phyloP scores from a whole-genome alignment of 2,329 filamentous ascomycete genomes.

The Aspergillus pseudoviridinutans region DNA sequence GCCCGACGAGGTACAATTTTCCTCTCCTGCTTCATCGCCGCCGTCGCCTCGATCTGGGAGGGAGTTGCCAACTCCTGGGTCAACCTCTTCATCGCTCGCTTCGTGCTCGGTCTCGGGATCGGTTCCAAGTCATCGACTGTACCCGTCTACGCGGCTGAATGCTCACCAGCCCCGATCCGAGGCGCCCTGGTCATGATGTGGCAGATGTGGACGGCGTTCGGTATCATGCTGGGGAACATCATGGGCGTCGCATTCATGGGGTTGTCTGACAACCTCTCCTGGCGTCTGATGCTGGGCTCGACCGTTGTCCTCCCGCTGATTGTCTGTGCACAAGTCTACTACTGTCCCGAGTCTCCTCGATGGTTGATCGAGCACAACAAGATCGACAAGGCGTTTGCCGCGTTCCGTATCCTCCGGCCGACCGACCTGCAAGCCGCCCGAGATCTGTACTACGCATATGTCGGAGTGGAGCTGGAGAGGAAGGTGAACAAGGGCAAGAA shows the following conservation, averaged over 20 bases:
- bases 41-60: slow-evolving; percentile 51
- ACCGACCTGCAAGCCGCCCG: slow-evolving; percentile 43
- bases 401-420: slow-evolving; percentile 42
- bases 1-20: slow-evolving; percentile 76
- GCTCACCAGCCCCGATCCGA: slow-evolving; percentile 63
- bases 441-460: slow-evolving; percentile 45
- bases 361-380: slow-evolving; percentile 47
- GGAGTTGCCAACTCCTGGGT: slow-evolving; percentile 68
- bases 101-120: slow-evolving; percentile 73
- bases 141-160: slow-evolving; percentile 73
- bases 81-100: slow-evolving; percentile 65
- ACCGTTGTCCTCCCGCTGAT: slow-evolving; percentile 60
- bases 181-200: slow-evolving; percentile 79
- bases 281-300: slow-evolving; percentile 67
- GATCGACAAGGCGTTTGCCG: slow-evolving; percentile 39
- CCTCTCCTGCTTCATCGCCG: slow-evolving; percentile 67
- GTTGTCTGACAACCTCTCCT: slow-evolving; percentile 56
- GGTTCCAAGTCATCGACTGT: slow-evolving; percentile 71
- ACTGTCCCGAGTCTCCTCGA: slow-evolving; percentile 54
- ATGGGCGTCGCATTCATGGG: slow-evolving; percentile 60
- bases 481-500: slow-evolving; percentile 49
- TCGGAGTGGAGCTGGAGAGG: slow-evolving; percentile 58
- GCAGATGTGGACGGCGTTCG: slow-evolving; percentile 58
- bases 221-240: slow-evolving; percentile 54
- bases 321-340: slow-evolving; percentile 57